phyloP scores from a whole-genome alignment of 228 moss, liverwort and hornwort genomes.

The Sphagnum fallax region DNA sequence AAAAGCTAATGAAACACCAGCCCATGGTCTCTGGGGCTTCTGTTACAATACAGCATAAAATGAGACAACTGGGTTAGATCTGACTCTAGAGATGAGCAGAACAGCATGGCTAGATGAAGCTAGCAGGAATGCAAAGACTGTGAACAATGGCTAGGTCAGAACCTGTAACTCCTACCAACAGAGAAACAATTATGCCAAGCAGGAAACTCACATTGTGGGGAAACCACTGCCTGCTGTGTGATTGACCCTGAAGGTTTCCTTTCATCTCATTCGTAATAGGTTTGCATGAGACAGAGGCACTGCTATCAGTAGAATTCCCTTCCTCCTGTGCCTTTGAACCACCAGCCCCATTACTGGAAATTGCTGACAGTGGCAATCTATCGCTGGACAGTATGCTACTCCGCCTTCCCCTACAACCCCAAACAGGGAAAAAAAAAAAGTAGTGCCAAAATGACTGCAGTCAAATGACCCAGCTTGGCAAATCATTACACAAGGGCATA shows the following conservation, averaged over 20 bases:
- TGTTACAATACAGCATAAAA: constrained; percentile 9
- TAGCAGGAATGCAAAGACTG: not conserved
- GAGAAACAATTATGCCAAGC: too few relatives aligned
- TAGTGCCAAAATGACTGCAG: too few relatives aligned
- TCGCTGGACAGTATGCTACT: constrained; percentile 69
- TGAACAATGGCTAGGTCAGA: not conserved
- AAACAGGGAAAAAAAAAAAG: not conserved
- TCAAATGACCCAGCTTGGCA: too few relatives aligned
- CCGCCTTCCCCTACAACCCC: constrained; percentile 70
- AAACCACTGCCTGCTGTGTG: too few relatives aligned
- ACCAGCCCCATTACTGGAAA: constrained; percentile 36
- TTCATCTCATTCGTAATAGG: not conserved
- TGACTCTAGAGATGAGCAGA: not conserved
- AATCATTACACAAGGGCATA: too few relatives aligned
- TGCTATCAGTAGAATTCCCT: not conserved
- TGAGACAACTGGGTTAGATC: not conserved
- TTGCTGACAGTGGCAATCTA: constrained; percentile 39
- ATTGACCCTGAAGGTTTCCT: not conserved
- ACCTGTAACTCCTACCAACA: not conserved
- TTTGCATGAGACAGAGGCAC: not conserved
- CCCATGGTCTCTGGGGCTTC: constrained; percentile 55
- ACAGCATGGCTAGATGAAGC: not conserved
- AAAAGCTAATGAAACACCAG: constrained; percentile 62
- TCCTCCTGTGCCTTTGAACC: constrained; percentile 3
- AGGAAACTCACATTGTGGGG: too few relatives aligned